Evolutionary conservation across 768 basidiomycete species (phyloP), one percentile per base, ranked within the genome.

Genomic region (Suillus hirtellus): DNA sequence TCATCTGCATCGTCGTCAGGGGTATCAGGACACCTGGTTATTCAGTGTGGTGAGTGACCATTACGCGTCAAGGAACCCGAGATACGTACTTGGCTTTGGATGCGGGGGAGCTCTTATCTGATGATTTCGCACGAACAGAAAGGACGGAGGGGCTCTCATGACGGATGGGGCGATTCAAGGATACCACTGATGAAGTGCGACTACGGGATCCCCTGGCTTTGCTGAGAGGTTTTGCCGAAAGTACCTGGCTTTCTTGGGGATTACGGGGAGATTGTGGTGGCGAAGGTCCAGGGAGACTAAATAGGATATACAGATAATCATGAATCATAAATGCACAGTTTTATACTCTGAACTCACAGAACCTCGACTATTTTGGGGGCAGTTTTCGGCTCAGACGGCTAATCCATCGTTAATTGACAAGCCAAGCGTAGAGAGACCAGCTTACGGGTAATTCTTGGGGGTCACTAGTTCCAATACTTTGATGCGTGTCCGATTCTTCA

Each of bases 1-100:
- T 87, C 86, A 40, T 67, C 64, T 63, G 11, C 70, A 50, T 80
- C 80, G 35, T 70, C 73, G 7, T 70, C 72, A 2, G 64, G 64
- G 34, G 50, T 59, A 27, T 53, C 49, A 21, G 64, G 53, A 11
- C 27, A 61, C 12, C 64, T 62, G 59, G 37, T 12, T 21, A 61
- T 14, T 24, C 24, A 58, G 21, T 4, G 21, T 12, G 38, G 38
- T 58, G 15, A 58, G 38, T 58, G 17, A 40, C 21, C 14, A 37
- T 27, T 61, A 59, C 40, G 8, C 35, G 31, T 15, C 38, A 24
- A 37, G 31, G 27, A 31, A 62, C 37, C 12, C 2, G 59, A 37
- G 15, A 37, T 24, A 55, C n/a, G 35, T n/a, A 34, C 49, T 21
- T 34, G 40, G 42, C 52, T 38, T 65, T 24, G n/a, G 24, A 14